Conservation (phyloP, 306 rosid species). For the Echinosophora koreensis region DNA sequence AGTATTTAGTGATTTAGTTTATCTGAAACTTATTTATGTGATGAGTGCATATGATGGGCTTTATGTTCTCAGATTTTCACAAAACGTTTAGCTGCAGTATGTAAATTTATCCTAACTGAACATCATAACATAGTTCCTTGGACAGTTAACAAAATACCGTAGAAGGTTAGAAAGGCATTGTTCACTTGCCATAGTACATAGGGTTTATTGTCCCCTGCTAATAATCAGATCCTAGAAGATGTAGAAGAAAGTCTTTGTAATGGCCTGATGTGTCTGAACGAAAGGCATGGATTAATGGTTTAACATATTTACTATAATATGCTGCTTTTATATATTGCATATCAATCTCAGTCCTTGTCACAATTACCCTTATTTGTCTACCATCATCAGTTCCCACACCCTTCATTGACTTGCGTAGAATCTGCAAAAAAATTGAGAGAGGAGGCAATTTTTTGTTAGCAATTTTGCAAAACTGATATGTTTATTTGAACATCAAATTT, state of each 20-base stretch:
- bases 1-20: neutral
- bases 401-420: slow-evolving; percentile 72
- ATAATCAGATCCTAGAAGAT: slow-evolving; percentile 65
- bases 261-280: slow-evolving; percentile 81
- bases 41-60: neutral
- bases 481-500: no score
- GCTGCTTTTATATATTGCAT: slow-evolving; percentile 72
- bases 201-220: slow-evolving; percentile 15
- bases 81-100: neutral
- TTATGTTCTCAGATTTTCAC: neutral
- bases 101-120: neutral
- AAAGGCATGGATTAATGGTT: slow-evolving; percentile 68
- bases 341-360: slow-evolving; percentile 79
- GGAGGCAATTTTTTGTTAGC: neutral
- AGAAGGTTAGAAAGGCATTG: neutral
- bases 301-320: slow-evolving; percentile 59
- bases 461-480: neutral
- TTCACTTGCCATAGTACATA: slow-evolving; percentile 3
- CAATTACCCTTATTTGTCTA: slow-evolving; percentile 63
- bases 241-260: slow-evolving; percentile 70
- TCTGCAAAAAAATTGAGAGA: slow-evolving; percentile 40
- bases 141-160: neutral
- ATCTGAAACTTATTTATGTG: neutral
- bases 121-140: neutral
- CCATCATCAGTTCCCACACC: slow-evolving; percentile 81